phyloP scores from a whole-genome alignment of 495 filamentous ascomycete species.

The Venustampulla echinocandica region DNA sequence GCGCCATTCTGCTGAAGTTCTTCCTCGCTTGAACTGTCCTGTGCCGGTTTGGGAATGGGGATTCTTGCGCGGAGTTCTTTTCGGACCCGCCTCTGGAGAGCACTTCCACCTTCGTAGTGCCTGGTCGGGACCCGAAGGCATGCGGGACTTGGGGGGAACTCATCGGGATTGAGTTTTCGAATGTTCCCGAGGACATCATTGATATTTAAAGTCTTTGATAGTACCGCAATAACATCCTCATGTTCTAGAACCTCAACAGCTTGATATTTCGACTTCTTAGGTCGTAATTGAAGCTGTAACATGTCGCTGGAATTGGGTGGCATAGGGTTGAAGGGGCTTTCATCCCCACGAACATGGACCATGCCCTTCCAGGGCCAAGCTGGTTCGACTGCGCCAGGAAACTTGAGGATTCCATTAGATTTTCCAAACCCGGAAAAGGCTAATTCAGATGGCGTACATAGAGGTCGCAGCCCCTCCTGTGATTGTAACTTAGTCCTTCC shows the following conservation, averaged over 20 bases:
- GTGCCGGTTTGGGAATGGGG: slow-evolving; percentile 1
- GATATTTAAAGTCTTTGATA: slow-evolving; percentile 29
- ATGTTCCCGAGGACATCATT: slow-evolving; percentile 17
- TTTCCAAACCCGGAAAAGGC: slow-evolving; percentile 25
- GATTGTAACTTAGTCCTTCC: neutral
- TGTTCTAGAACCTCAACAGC: slow-evolving; percentile 30
- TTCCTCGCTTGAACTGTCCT: slow-evolving; percentile 13
- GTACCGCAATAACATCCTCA: slow-evolving; percentile 36
- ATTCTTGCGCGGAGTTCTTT: slow-evolving; percentile 25
- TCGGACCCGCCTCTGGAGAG: slow-evolving; percentile 34
- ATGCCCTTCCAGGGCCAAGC: slow-evolving; percentile 64
- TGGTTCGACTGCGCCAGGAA: slow-evolving; percentile 51
- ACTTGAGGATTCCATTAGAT: slow-evolving; percentile 38
- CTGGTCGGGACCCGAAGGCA: slow-evolving; percentile 39
- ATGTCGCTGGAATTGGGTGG: neutral
- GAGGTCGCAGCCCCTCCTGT: neutral
- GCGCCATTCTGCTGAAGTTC: slow-evolving; percentile 6
- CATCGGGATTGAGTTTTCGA: slow-evolving; percentile 28
- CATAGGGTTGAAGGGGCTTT: neutral
- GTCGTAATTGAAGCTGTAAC: neutral
- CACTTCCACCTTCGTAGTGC: slow-evolving; percentile 40
- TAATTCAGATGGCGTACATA: slow-evolving; percentile 16
- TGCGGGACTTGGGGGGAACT: slow-evolving; percentile 29
- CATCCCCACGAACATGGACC: slow-evolving; percentile 46
- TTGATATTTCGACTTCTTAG: slow-evolving; percentile 43